Base-by-base conservation (phyloP, 495 filamentous ascomycete species). In the Trichodelitschia bisporula region DNA sequence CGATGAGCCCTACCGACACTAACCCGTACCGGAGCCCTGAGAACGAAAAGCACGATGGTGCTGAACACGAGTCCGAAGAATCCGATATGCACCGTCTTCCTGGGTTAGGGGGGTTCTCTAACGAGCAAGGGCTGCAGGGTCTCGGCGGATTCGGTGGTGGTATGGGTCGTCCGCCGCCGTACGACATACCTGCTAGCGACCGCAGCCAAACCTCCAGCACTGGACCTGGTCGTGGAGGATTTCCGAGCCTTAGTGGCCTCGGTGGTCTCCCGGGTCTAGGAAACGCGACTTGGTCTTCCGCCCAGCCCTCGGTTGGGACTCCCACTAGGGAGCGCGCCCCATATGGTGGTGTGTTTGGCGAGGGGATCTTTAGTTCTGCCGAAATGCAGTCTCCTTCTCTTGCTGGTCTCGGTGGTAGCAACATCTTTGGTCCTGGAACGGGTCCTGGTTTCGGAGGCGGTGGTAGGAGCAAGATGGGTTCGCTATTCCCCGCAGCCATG, bases 1-100 rank as follows among this genome's bases (percentile, higher is more conserved):
- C 72, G 4, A 63, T 76, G 36, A 95, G 89, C 43, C 89, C 86
- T 20, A 86, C 84, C 0, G 80, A 91, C 36, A 95, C 86, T 1
- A 97, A 97, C 48, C 89, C 86, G n/a, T 97, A 83, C 43, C 75
- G 77, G 39, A 95, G 84, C 48, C 89, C 86, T 5, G 68, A 76
- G n/a, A 72, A 66, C n/a, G 75, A 82, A 12, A 66, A 68, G 19
- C 58, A 58, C 0, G 70, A 80, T 15, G 58, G 62, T 2, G 73
- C 79, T 17, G 73, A 82, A 36, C 48, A 55, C 25, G 68, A 69
- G 25, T 54, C 57, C 6, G 67, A 72, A 38, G 59, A 56, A 11
- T 60, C 59, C 15, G 68, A 72, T 35, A 55, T 62, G 28, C 58
- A 64, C 38, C 61, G 64, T 19, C 62, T 68, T 31, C 61, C 66